Conservation (phyloP, 192 early-diverging fungal genomes). For the Entophlyctis luteolus region DNA sequence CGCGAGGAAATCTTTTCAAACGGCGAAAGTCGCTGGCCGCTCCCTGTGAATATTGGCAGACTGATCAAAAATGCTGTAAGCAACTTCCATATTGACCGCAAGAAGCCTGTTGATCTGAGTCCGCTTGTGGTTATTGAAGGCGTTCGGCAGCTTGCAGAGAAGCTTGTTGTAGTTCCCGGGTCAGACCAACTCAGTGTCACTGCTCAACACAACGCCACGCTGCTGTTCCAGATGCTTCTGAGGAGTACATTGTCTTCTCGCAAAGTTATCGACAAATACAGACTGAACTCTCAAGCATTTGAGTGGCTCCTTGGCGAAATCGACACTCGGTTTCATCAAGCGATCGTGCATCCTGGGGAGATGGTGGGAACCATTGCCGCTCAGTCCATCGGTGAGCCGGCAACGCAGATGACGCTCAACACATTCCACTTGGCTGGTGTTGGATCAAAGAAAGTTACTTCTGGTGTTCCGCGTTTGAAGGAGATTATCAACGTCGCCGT, state of each 20-base stretch:
- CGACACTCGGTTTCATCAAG: slow-evolving; percentile 81
- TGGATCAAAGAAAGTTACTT: slow-evolving; percentile 91
- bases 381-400: slow-evolving; percentile 98
- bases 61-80: slow-evolving; percentile 88
- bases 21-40: slow-evolving; percentile 65
- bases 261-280: slow-evolving; percentile 86
- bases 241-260: slow-evolving; percentile 78
- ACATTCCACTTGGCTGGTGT: slow-evolving; percentile 99
- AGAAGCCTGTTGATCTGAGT: slow-evolving; percentile 80
- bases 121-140: slow-evolving; percentile 75
- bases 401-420: slow-evolving; percentile 99
- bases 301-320: slow-evolving; percentile 94
- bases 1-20: slow-evolving; percentile 77
- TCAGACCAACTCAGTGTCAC: slow-evolving; percentile 79
- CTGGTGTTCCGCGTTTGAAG: slow-evolving; percentile 96
- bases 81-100: slow-evolving; percentile 77
- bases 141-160: slow-evolving; percentile 68
- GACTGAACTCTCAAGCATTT: slow-evolving; percentile 80
- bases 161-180: slow-evolving; percentile 79
- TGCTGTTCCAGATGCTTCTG: slow-evolving; percentile 83
- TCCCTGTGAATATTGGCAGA: slow-evolving; percentile 87
- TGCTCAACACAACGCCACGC: slow-evolving; percentile 88
- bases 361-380: slow-evolving; percentile 98
- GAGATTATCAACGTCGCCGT: slow-evolving; percentile 99
- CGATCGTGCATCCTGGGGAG: slow-evolving; percentile 90